Conservation (phyloP, 1,139 yeast genomes). For the Taphrina betulina region DNA sequence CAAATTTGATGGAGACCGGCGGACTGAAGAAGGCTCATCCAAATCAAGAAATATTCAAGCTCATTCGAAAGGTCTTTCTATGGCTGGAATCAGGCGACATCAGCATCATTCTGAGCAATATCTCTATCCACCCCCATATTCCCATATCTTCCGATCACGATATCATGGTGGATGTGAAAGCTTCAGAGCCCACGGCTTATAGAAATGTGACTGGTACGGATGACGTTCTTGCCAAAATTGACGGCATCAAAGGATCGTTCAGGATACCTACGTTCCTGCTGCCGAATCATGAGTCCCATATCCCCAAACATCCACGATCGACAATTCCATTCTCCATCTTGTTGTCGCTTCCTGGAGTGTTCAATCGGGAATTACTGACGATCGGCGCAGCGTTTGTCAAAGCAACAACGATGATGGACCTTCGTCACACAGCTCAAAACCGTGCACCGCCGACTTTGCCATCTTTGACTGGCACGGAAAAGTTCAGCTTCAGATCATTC, state of each 20-base stretch:
- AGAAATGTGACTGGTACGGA: slow-evolving; percentile 17
- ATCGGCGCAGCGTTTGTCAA: slow-evolving; percentile 27
- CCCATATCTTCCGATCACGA: slow-evolving; percentile 26
- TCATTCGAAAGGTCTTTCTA: slow-evolving; percentile 24
- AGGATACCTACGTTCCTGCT: slow-evolving; percentile 15
- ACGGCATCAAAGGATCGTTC: slow-evolving; percentile 11
- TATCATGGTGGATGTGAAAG: slow-evolving; percentile 11
- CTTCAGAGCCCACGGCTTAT: slow-evolving; percentile 21
- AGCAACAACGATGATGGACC: slow-evolving; percentile 30
- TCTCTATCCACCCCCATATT: slow-evolving; percentile 14
- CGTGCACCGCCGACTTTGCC: slow-evolving; percentile 18
- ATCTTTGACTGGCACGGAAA: slow-evolving; percentile 4
- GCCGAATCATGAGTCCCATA: slow-evolving; percentile 17
- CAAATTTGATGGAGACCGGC: slow-evolving; percentile 21
- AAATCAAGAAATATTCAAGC: slow-evolving; percentile 25
- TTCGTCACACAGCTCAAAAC: slow-evolving; percentile 18
- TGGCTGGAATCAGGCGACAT: slow-evolving; percentile 30
- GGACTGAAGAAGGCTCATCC: slow-evolving; percentile 29
- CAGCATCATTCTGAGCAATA: slow-evolving; percentile 17
- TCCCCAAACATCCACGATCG: slow-evolving; percentile 9
- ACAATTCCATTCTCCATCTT: slow-evolving; percentile 1
- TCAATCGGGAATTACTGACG: slow-evolving; percentile 26
- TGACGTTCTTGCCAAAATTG: slow-evolving; percentile 23
- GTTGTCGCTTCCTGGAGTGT: slow-evolving; percentile 18
- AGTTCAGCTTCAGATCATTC: slow-evolving; percentile 12